Conservation (phyloP, 352 stramenopile genomes). For the Phytophthora sansomeana region DNA sequence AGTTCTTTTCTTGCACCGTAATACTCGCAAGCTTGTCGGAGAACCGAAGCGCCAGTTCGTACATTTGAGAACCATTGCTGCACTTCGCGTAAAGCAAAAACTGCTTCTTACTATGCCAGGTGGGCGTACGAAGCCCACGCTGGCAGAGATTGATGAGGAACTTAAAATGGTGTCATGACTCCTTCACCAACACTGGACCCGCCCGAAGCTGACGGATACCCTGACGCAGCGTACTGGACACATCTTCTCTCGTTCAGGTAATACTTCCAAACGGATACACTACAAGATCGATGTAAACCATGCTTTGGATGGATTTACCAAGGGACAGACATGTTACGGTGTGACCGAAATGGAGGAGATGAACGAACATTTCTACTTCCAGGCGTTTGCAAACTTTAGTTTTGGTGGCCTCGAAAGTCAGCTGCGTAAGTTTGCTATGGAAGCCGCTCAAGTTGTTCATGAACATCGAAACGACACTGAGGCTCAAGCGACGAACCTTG, state of each 20-base stretch:
- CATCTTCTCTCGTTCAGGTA: conserved; percentile 73
- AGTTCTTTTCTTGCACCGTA: conserved; percentile 67
- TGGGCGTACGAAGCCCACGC: conserved; percentile 12
- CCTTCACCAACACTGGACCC: conserved; percentile 30
- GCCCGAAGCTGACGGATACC: conserved; percentile 32
- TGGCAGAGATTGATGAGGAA: conserved; percentile 27
- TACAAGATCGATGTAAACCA: conserved; percentile 67
- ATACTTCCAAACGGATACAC: conserved; percentile 43
- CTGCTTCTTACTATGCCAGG: conserved; percentile 11
- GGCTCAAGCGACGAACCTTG: background rate
- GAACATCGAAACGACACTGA: conserved; percentile 15
- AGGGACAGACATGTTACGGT: conserved; percentile 69
- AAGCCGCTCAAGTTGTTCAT: conserved; percentile 29
- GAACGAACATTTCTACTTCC: conserved; percentile 37
- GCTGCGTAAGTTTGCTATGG: conserved; percentile 33
- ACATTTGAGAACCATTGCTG: conserved; percentile 14
- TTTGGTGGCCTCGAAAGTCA: conserved; percentile 36
- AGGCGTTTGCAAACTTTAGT: conserved; percentile 29
- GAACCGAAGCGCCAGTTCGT: conserved; percentile 21
- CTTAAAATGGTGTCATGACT: conserved; percentile 14
- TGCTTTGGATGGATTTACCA: conserved; percentile 39
- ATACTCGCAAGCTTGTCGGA: conserved; percentile 47
- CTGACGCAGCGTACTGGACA: conserved; percentile 70
- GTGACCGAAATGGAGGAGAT: conserved; percentile 29
- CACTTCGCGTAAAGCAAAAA: conserved; percentile 26